A percentile compares a stretch with the other conserved stretches of the same genome.
Conservation (phyloP, 805 yeast genomes). For the Zygosaccharomyces gambellarensis region DNA sequence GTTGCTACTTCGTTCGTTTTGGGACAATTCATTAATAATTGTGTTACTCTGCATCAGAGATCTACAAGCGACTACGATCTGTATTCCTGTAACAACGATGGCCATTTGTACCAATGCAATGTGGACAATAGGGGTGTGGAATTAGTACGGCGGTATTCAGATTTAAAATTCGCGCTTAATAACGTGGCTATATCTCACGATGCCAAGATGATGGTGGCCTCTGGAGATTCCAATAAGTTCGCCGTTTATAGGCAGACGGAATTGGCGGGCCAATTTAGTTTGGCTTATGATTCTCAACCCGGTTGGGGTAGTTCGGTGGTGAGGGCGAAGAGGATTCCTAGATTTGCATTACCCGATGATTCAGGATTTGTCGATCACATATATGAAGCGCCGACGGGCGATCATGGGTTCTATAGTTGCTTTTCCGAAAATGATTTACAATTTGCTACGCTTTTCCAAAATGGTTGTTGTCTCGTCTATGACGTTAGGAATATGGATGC, state of each 20-base stretch:
- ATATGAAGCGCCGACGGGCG: constrained; percentile 52
- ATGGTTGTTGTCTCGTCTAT: constrained; percentile 71
- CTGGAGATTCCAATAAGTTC: constrained; percentile 74
- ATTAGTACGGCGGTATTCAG: constrained; percentile 39
- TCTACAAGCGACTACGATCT: constrained; percentile 48
- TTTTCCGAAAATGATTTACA: constrained; percentile 70
- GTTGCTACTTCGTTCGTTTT: constrained; percentile 48
- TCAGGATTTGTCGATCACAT: constrained; percentile 34
- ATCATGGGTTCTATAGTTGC: constrained; percentile 77
- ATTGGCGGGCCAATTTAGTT: constrained; percentile 25
- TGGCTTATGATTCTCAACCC: constrained; percentile 27
- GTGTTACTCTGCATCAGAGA: constrained; percentile 52
- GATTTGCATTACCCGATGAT: constrained; percentile 29
- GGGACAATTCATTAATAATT: constrained; percentile 81
- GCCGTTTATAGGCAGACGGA: constrained; percentile 45
- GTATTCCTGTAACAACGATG: constrained; percentile 80
- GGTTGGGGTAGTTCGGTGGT: constrained; percentile 32
- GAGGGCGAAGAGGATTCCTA: constrained; percentile 29
- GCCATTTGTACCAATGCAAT: constrained; percentile 59
- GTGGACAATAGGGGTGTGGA: constrained; percentile 46
- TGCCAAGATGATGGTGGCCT: constrained; percentile 50
- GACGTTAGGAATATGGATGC: constrained; percentile 60
- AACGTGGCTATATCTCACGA: constrained; percentile 69
- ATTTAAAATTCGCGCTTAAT: constrained; percentile 65
- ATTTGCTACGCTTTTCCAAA: constrained; percentile 80